Base-by-base conservation (phyloP, 306 rosid species). In the Luffa acutangula region DNA sequence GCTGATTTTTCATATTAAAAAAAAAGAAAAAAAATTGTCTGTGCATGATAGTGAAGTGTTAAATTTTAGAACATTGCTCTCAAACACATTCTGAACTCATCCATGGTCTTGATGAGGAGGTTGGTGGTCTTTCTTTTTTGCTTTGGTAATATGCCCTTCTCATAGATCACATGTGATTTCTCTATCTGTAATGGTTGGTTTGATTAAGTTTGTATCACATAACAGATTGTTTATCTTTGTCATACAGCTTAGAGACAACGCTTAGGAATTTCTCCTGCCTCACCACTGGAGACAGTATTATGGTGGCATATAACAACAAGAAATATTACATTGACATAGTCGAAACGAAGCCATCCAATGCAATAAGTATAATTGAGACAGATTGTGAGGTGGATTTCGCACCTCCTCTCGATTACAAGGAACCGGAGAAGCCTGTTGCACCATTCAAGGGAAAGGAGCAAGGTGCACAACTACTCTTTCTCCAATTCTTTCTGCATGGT, bases 301-400 rank as follows among this genome's bases (percentile, higher is more conserved):
- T 95, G 98, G 97, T 95, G 75, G 97, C 98, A 56, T 95, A 95
- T 80, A 95, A 93, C 90, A 93, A 92, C 91, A 95, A 88, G 83
- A 93, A 95, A 70, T 95, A 95, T 76, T 95, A 95, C 84, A 95
- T 95, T 36, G 97, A 95, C 88, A 95, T 95, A 25, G 86, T 91
- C 43, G 99, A 95, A 85, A 62, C 96, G 20, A 95, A 90, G 87
- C 99, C 99, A 79, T 88, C 92, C 67, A 81, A 83, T 82, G 99
- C 97, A 37, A 95, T 93, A 83, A 92, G 91, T 87, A 95, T 95
- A 78, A 95, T 95, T 52, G 99, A 95, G 91, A 95, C 97, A 1
- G 99, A 95, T 86, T 95, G 99, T 87, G 99, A 93, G 86, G 97
- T 95, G 73, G 99, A 95, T 88, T 95, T 95, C 81, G 99, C 99